phyloP scores from a whole-genome alignment of 2,329 filamentous ascomycete genomes.

The Bipolaris bicolor region DNA sequence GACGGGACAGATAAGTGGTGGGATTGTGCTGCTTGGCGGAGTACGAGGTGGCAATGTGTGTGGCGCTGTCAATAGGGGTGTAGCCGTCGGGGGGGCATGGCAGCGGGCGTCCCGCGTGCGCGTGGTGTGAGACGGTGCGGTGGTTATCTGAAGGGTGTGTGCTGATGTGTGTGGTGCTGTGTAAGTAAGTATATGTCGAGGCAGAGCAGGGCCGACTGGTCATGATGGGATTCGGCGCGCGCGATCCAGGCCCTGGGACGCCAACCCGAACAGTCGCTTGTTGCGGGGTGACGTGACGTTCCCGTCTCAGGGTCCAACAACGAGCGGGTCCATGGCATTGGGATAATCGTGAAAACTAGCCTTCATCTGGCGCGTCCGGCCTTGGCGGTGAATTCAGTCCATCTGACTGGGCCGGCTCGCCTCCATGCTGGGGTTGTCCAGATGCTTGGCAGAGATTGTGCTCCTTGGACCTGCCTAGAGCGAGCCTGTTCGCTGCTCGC shows the following conservation, averaged over 20 bases:
- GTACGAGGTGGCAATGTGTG: neutral
- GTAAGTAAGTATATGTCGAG: neutral
- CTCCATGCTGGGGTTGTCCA: neutral
- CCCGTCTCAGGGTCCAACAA: slow-evolving; percentile 13
- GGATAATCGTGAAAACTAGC: neutral
- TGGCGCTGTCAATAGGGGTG: neutral
- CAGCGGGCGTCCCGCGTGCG: neutral
- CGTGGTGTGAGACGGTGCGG: too few species aligned
- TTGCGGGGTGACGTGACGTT: slow-evolving; percentile 1
- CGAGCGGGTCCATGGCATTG: slow-evolving; percentile 1
- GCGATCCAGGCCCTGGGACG: neutral
- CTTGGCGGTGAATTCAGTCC: slow-evolving; percentile 1
- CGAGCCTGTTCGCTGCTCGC: slow-evolving; percentile 2
- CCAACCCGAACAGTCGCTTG: neutral
- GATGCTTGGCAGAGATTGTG: slow-evolving; percentile 5
- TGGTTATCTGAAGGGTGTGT: neutral
- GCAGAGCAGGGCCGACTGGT: slow-evolving; percentile 1
- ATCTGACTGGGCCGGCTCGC: neutral
- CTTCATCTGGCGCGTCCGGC: neutral
- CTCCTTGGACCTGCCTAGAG: slow-evolving; percentile 9
- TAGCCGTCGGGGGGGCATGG: neutral
- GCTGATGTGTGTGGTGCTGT: neutral
- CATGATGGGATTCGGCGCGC: neutral
- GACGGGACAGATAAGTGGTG: slow-evolving; percentile 3
- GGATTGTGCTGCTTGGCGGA: neutral